A percentile compares a stretch with the other conserved stretches of the same genome.
These are phyloP conservation scores for Amborella trichopoda DNA, from an alignment of 164 flowering plant genomes.

Conservation along the genomic window DNA sequence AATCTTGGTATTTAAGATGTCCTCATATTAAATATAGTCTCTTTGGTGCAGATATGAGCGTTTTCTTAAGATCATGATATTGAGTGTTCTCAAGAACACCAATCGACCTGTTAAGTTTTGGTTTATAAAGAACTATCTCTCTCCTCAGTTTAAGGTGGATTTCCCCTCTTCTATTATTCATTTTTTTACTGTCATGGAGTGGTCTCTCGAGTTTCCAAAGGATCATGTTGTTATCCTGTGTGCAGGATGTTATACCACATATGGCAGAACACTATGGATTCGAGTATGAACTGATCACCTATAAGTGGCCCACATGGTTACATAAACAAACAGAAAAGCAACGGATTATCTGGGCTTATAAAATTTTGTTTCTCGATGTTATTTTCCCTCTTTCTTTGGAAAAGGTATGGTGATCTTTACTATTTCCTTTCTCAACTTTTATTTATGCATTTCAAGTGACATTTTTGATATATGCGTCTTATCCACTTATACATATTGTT, in stretches of 20 bases:
- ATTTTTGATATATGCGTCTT: too few relatives aligned
- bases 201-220: too few relatives aligned
- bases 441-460: not conserved
- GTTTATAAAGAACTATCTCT: conserved; percentile 98
- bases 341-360: conserved; percentile 96
- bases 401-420: conserved; percentile 32
- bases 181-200: not conserved
- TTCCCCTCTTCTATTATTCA: not conserved
- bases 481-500: too few relatives aligned
- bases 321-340: conserved; percentile 98
- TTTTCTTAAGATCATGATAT: conserved; percentile 90
- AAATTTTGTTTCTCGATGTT: conserved; percentile 95
- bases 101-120: conserved; percentile 91
- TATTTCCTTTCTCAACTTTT: not conserved
- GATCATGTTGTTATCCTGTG: not conserved
- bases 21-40: too few relatives aligned
- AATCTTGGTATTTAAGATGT: too few relatives aligned
- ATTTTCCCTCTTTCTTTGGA: conserved; percentile 94
- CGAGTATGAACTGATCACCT: conserved; percentile 84
- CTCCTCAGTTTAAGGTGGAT: conserved; percentile 90
- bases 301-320: conserved; percentile 99
- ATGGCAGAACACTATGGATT: conserved; percentile 95
- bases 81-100: conserved; percentile 88
- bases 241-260: conserved; percentile 89
- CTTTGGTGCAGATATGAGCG: conserved; percentile 93